phyloP scores from a whole-genome alignment of 352 stramenopile species.

The Ophiocytium majus region DNA sequence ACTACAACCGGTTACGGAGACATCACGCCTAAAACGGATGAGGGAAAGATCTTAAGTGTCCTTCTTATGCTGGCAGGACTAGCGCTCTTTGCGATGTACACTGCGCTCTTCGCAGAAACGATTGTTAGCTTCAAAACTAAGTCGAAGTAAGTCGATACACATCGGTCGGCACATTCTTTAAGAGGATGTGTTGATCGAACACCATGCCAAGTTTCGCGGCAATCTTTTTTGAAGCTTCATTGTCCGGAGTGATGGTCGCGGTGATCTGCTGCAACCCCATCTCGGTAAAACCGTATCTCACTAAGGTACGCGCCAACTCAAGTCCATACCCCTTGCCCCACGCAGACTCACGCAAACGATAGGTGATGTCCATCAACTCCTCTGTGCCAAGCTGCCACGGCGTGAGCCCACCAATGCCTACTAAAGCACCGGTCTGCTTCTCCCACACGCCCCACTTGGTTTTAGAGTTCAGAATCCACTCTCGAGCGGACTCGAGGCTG shows the following conservation, averaged over 20 bases:
- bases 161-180: slow-evolving; percentile 11
- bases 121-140: slow-evolving; percentile 16
- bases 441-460: not conserved
- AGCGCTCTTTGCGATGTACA: slow-evolving; percentile 12
- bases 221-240: slow-evolving; percentile 8
- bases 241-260: not conserved
- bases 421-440: not conserved
- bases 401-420: not conserved
- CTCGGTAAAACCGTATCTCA: not conserved
- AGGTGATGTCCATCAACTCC: slow-evolving; percentile 1
- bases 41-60: not conserved
- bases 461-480: not conserved
- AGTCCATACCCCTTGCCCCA: not conserved
- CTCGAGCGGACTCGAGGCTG: not conserved
- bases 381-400: not conserved
- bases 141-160: not conserved
- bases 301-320: not conserved
- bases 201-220: not conserved
- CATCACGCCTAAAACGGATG: not conserved
- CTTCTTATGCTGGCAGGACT: not conserved
- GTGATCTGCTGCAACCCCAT: not conserved
- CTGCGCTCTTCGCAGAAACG: not conserved
- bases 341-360: not conserved
- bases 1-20: slow-evolving; percentile 9
- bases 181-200: not conserved